These are phyloP conservation scores for Boletus rex-veris DNA, from an alignment of 768 basidiomycete genomes.

Conservation along the genomic window DNA sequence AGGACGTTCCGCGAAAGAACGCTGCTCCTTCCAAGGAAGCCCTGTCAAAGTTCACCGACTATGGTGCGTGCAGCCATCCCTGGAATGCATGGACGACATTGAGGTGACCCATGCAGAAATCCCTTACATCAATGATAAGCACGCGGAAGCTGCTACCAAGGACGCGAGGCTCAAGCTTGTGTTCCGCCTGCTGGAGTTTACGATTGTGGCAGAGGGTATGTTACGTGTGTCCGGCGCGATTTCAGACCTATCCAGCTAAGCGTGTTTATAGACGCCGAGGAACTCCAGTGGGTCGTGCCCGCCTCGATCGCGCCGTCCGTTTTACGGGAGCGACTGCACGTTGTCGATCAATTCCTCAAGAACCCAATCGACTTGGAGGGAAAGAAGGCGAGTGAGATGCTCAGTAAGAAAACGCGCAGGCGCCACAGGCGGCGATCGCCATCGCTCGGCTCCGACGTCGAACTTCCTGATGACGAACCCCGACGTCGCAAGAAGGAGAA, in stretches of 20 bases:
- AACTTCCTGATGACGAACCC: conserved; percentile 34
- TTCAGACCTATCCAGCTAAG: conserved; percentile 7
- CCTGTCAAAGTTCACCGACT: conserved; percentile 64
- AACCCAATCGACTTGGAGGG: conserved; percentile 79
- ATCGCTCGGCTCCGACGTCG: conserved; percentile 43
- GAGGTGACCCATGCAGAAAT: conserved; percentile 50
- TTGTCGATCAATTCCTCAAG: conserved; percentile 82
- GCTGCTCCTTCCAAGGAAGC: conserved; percentile 64
- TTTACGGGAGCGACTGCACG: conserved; percentile 62
- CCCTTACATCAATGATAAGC: conserved; percentile 70
- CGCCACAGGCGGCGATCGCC: conserved; percentile 51
- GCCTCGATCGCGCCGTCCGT: conserved; percentile 62
- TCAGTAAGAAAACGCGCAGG: conserved; percentile 58
- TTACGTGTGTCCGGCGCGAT: not conserved
- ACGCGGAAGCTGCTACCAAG: conserved; percentile 72
- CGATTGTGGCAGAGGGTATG: conserved; percentile 62
- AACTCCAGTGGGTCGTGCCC: conserved; percentile 85
- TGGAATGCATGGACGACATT: not conserved
- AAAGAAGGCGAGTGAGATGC: conserved; percentile 67
- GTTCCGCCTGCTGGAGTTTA: conserved; percentile 76
- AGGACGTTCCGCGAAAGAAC: conserved; percentile 25
- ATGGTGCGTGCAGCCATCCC: conserved; percentile 50
- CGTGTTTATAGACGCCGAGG: conserved; percentile 50
- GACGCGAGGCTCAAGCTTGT: conserved; percentile 81
- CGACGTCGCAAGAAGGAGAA: conserved; percentile 41